A percentile compares a stretch with the other conserved stretches of the same genome.
Conservation (phyloP, 176 grass and related monocot genomes). For the Sorghum bicolor region DNA sequence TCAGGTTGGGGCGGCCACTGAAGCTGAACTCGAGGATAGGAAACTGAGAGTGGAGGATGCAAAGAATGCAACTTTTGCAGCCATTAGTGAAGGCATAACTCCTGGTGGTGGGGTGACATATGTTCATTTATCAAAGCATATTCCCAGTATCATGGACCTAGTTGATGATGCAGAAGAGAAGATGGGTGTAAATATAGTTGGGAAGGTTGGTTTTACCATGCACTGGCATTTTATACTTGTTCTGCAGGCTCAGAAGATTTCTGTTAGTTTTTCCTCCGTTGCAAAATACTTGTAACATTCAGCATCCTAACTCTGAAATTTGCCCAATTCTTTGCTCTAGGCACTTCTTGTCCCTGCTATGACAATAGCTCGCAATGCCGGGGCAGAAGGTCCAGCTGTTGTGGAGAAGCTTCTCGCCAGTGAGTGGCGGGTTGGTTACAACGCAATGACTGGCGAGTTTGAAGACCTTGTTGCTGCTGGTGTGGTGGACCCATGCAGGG, state of each 20-base stretch:
- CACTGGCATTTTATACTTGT: neutral
- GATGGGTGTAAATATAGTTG: slow-evolving; percentile 82
- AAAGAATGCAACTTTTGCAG: slow-evolving; percentile 94
- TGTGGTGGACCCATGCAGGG: slow-evolving; percentile 81
- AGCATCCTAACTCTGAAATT: slow-evolving; percentile 13
- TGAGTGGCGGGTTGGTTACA: slow-evolving; percentile 76
- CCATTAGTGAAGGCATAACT: slow-evolving; percentile 86
- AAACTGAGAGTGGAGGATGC: slow-evolving; percentile 95
- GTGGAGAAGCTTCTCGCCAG: slow-evolving; percentile 70
- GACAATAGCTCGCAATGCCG: slow-evolving; percentile 67
- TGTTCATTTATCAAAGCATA: slow-evolving; percentile 77
- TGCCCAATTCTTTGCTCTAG: slow-evolving; percentile 34
- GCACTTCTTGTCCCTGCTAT: slow-evolving; percentile 77
- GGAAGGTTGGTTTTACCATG: slow-evolving; percentile 61
- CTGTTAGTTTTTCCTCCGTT: neutral
- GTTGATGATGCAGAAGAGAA: slow-evolving; percentile 76
- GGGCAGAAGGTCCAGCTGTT: slow-evolving; percentile 63
- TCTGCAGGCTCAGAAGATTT: neutral
- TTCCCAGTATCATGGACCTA: slow-evolving; percentile 58
- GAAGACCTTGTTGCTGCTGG: slow-evolving; percentile 77
- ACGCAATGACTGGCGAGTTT: slow-evolving; percentile 61
- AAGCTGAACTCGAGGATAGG: slow-evolving; percentile 95
- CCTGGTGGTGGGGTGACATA: slow-evolving; percentile 77
- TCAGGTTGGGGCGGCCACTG: slow-evolving; percentile 84
- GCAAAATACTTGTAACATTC: neutral